A percentile compares a stretch with the other conserved stretches of the same genome.
Evolutionary conservation across 1,139 yeast genomes (phyloP).

Genomic region (Hyphopichia khmerensis): DNA sequence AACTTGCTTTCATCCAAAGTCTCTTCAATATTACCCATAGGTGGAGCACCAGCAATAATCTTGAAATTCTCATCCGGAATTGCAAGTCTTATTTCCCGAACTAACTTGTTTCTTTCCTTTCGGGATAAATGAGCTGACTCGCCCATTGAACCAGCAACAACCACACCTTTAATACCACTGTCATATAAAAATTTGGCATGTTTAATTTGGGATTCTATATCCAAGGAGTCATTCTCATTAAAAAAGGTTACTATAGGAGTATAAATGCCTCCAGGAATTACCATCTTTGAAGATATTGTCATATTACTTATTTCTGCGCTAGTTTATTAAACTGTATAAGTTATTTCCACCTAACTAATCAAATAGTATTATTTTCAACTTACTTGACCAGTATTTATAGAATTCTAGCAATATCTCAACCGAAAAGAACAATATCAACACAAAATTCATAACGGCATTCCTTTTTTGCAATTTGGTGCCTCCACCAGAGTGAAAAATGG

Average conservation of each 20-base stretch:
- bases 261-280: constrained; percentile 31
- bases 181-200: constrained; percentile 41
- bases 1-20: constrained; percentile 15
- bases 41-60: constrained; percentile 31
- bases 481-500: too few species aligned
- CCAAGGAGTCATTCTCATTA: constrained; percentile 34
- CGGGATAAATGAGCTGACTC: constrained; percentile 36
- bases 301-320: not conserved
- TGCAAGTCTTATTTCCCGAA: constrained; percentile 19
- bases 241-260: constrained; percentile 52
- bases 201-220: constrained; percentile 40
- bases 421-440: too few species aligned
- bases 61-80: constrained; percentile 20
- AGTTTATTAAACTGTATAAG: too few species aligned
- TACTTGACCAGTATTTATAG: too few species aligned
- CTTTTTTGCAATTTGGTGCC: too few species aligned
- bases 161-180: constrained; percentile 46
- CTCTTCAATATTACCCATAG: constrained; percentile 22
- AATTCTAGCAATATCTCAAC: too few species aligned
- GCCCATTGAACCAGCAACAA: constrained; percentile 49
- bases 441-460: too few species aligned
- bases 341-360: too few species aligned
- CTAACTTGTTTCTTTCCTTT: constrained; percentile 29
- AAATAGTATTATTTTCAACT: too few species aligned
- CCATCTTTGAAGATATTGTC: not conserved